Base-by-base conservation (phyloP, 2,329 filamentous ascomycete genomes). In the Escovopsis sp. region DNA sequence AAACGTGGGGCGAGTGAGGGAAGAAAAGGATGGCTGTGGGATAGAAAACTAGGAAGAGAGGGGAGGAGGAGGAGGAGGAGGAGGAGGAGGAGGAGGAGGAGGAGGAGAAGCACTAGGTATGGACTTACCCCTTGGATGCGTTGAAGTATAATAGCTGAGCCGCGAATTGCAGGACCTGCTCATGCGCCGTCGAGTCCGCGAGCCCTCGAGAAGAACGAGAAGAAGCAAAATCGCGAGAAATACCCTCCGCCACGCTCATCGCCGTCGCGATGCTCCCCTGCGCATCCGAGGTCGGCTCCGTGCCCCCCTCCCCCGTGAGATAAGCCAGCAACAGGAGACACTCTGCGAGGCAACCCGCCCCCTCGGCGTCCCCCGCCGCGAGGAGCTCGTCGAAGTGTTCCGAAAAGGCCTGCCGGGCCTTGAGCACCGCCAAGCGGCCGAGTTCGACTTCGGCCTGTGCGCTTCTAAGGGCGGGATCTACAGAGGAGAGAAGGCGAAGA, bases 91-190 rank as follows among this genome's bases (percentile, higher is more conserved):
- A 9, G 3, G 21, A 1, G 21, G 19, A 9, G 21, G 11, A 25
- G 21, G 21, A 25, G 8, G 4, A 9, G 21, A 11, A 9, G 21
- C 4, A 9, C 2, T 8, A 1, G 21, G 19, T 7, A 8, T 9
- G 4, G 10, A 49, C 64, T 53, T 46, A 70, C 66, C 67, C 70
- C 41, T 66, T 65, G 2, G 63, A 66, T 27, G 76, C 64, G 52
- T 92, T 77, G 41, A 73, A 57, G 40, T 74, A 71, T 1, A 94
- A 56, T 0, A 94, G 57, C 8, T 63, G 67, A 5, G 78, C 68
- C 21, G 76, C 71, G 37, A 67, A 66, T 57, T 93, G 83, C 13
- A 87, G 68, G 0, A 85, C 57, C 1, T 69, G 58, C 52, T 93
- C 81, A 27, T 73, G 67, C 2, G 58, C 48, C 0, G 56, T 42